Conservation (phyloP, 495 filamentous ascomycete species). For the Lentithecium fluviatile region DNA sequence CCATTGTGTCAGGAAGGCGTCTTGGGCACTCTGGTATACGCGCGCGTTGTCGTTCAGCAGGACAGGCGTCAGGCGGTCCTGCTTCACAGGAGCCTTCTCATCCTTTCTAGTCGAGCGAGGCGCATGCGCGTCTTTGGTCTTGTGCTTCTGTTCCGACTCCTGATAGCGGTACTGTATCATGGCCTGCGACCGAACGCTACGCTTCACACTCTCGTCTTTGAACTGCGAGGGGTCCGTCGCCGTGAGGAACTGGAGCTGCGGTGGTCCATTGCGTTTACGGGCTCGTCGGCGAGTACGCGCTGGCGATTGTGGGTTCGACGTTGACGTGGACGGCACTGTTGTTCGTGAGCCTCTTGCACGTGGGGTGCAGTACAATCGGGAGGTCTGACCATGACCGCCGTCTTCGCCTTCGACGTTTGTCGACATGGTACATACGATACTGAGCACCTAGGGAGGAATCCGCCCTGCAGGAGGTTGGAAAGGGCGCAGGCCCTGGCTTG, state of each 20-base stretch:
- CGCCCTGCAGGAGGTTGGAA: too few species aligned
- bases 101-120: too few species aligned
- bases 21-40: background rate
- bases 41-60: background rate
- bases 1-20: background rate
- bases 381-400: too few species aligned
- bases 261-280: constrained; percentile 24
- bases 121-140: constrained; percentile 3
- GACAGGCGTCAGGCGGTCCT: constrained; percentile 2
- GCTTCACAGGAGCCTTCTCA: too few species aligned
- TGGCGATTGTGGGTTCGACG: background rate
- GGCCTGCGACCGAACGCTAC: constrained; percentile 34
- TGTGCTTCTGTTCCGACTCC: constrained; percentile 17
- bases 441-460: too few species aligned
- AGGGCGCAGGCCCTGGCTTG: too few species aligned
- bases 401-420: too few species aligned
- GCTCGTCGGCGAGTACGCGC: constrained; percentile 17
- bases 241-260: constrained; percentile 32
- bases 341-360: too few species aligned
- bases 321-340: background rate
- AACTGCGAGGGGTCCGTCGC: constrained; percentile 34
- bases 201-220: constrained; percentile 26
- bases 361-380: too few species aligned
- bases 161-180: constrained; percentile 34
- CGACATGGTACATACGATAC: too few species aligned